Base-by-base conservation (phyloP, 768 basidiomycete genomes). In the Cystofilobasidium capitatum region DNA sequence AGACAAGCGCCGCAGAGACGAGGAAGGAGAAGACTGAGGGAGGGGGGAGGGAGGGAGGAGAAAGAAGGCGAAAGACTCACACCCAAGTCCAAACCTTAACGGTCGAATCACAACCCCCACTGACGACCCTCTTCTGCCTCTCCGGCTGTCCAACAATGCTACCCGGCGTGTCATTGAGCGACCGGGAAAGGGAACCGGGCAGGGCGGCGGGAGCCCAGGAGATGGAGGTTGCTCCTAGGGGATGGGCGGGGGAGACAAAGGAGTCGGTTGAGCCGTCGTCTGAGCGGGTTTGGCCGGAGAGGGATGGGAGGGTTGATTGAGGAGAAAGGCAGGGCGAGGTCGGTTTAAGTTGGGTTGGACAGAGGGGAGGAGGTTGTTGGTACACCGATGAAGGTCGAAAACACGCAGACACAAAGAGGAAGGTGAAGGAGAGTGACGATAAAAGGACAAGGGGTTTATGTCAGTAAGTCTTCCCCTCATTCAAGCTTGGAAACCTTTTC, bases 221-320 rank as follows among this genome's bases (percentile, higher is more conserved):
- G 58, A 98, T 88, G 62, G 93, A 89, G 74, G 97, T 98, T 77
- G 91, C 96, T 31, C 93, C 92, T 61, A 93, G 93, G 0, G 91
- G 89, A 75, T 99, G 94, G 0, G 88, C 96, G 42, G 89, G 88
- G 80, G 97, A 96, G 71, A 94, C 89, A 69, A 90, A 90, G 0
- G 90, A 89, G 71, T 88, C 89, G 86, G 91, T 93, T 69, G 93
- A 90, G 58, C 94, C 93, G 75, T 98, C 93, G 76, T 94, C 94
- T 97, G 73, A 6, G n/a, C n/a, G 35, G n/a, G n/a, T n/a, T n/a
- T n/a, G n/a, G n/a, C n/a, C n/a, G n/a, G n/a, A n/a, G n/a, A n/a
- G n/a, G n/a, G n/a, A n/a, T n/a, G 26, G 49, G 49, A 31, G 49
- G 24, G 22, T 16, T 22, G 47, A 24, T 12, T 16, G 47, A 2